Percentiles rank a stretch among this genome's conserved stretches.
Conservation (phyloP, 352 stramenopile genomes). For the Phytopythium oedochilum region DNA sequence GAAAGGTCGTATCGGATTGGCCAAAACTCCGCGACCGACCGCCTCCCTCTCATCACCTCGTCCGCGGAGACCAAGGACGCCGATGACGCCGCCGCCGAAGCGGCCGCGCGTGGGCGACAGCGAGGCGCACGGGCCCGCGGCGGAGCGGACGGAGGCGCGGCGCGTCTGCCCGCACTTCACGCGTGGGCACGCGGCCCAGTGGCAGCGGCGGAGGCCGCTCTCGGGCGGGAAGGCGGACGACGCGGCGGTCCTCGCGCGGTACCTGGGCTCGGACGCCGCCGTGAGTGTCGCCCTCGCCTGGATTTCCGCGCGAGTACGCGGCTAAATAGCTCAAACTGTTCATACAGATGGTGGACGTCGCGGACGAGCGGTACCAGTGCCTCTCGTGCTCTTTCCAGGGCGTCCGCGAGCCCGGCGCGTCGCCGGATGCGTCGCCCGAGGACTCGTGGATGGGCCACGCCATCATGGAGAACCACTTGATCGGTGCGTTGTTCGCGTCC, state of each 20-base stretch:
- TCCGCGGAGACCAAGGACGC: no score
- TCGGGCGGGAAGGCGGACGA: background rate
- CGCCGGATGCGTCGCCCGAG: background rate
- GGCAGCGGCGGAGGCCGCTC: background rate
- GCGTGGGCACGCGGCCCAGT: background rate
- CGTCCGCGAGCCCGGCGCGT: slow-evolving; percentile 21
- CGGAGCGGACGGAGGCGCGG: background rate
- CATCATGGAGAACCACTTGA: slow-evolving; percentile 50
- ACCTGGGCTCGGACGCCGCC: slow-evolving; percentile 1
- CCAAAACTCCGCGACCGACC: no score
- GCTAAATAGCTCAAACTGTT: background rate
- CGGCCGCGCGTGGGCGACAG: background rate
- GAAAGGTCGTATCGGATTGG: no score
- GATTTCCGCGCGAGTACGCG: no score
- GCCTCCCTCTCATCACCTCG: no score
- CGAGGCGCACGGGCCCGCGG: background rate
- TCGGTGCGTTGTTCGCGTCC: slow-evolving; percentile 24
- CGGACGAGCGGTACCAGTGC: slow-evolving; percentile 33
- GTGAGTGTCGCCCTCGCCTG: background rate
- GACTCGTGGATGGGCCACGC: slow-evolving; percentile 40
- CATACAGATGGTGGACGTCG: background rate
- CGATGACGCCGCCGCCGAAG: background rate
- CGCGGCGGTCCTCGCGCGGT: slow-evolving; percentile 12
- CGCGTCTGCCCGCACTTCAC: slow-evolving; percentile 5
- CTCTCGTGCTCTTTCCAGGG: slow-evolving; percentile 48